Evolutionary conservation across 73 alveolate species (phyloP).

Genomic region (Paraurostyla sp.): DNA sequence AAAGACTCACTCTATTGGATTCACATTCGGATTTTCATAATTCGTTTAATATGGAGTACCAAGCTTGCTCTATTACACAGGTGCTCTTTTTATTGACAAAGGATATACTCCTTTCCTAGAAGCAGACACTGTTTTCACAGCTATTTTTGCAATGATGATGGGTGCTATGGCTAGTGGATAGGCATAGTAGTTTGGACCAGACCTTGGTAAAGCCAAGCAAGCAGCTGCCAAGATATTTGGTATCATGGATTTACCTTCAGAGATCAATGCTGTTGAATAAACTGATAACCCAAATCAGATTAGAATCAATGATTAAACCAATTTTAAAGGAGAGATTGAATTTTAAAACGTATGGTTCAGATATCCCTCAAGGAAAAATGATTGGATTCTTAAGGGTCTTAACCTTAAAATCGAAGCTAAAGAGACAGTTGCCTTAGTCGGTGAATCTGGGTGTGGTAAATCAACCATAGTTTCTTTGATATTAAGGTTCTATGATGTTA

Average conservation of each 20-base stretch:
- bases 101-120: constrained; percentile 37
- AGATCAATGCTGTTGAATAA: constrained; percentile 47
- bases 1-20: constrained; percentile 79
- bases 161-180: constrained; percentile 88
- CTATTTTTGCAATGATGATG: constrained; percentile 84
- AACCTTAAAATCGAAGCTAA: constrained; percentile 59
- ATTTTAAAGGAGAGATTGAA: constrained; percentile 79
- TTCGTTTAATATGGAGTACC: constrained; percentile 21
- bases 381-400: constrained; percentile 70
- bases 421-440: constrained; percentile 81
- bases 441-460: constrained; percentile 97
- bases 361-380: constrained; percentile 79
- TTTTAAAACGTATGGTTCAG: constrained; percentile 83
- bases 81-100: background rate
- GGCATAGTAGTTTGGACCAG: constrained; percentile 85
- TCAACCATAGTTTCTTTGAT: constrained; percentile 93
- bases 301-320: background rate
- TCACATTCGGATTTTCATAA: constrained; percentile 68
- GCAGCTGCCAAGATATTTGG: constrained; percentile 81
- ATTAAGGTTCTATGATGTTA: constrained; percentile 96
- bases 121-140: constrained; percentile 73
- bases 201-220: constrained; percentile 83
- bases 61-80: background rate
- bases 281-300: background rate
- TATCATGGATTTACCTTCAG: constrained; percentile 65